Conservation (phyloP, 139 green algal genomes). For the Haematococcus sp. region DNA sequence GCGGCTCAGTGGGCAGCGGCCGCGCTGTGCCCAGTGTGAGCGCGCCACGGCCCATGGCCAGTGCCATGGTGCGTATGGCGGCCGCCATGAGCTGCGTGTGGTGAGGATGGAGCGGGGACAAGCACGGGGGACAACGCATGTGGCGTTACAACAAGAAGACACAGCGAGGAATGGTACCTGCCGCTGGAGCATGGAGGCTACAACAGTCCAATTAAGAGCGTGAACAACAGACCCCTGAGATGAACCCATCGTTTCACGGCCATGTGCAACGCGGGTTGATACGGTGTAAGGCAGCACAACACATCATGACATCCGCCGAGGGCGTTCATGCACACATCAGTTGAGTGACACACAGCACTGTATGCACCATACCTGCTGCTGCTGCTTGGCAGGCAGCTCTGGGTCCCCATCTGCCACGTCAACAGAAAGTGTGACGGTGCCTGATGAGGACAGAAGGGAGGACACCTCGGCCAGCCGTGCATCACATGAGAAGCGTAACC, state of each 20-base stretch:
- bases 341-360: neutral
- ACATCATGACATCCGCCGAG: no score
- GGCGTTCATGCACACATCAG: no score
- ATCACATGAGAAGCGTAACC: constrained; percentile 75
- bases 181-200: no score
- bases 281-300: no score
- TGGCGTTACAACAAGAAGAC: no score
- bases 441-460: constrained; percentile 23
- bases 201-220: no score
- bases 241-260: no score
- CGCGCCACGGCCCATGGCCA: constrained; percentile 78
- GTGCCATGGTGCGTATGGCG: constrained; percentile 73
- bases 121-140: neutral
- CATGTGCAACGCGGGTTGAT: no score
- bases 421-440: constrained; percentile 12
- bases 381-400: constrained; percentile 42
- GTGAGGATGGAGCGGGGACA: neutral
- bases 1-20: constrained; percentile 73
- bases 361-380: constrained; percentile 39
- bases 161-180: no score
- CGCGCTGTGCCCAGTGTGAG: constrained; percentile 68
- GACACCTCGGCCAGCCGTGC: constrained; percentile 66
- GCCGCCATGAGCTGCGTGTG: constrained; percentile 58
- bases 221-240: no score
- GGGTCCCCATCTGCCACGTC: constrained; percentile 41